A percentile compares a stretch with the other conserved stretches of the same genome.
Conservation (phyloP, 768 basidiomycete species). For the Rhizopogon salebrosus region DNA sequence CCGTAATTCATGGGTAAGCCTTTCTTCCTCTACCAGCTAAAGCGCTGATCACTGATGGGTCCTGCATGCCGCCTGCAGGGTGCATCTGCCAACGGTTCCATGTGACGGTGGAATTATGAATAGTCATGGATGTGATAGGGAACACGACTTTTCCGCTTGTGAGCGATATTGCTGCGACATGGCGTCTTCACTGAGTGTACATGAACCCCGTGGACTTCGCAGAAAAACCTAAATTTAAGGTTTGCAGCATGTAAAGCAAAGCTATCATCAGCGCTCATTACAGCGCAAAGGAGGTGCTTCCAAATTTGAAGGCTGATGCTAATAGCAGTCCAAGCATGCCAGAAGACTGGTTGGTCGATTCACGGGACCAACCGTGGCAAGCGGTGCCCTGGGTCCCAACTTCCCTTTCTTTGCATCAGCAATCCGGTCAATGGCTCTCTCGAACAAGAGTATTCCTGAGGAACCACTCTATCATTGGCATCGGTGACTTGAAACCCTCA, state of each 20-base stretch:
- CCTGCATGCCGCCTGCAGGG: background rate
- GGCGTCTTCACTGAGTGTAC: background rate
- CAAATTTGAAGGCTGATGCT: background rate
- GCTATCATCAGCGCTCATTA: background rate
- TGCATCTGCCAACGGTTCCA: no score
- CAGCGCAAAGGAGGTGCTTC: no score
- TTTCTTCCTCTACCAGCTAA: no score
- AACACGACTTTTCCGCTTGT: background rate
- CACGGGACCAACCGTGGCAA: no score
- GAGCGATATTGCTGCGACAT: background rate
- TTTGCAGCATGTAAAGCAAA: background rate
- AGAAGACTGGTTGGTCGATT: background rate
- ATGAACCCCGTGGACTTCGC: background rate
- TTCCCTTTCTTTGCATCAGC: no score
- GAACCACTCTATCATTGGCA: no score
- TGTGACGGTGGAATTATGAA: no score
- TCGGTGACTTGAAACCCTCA: no score
- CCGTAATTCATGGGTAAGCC: background rate
- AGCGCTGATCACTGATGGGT: background rate
- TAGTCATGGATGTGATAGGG: background rate
- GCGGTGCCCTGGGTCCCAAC: no score
- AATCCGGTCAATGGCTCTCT: no score
- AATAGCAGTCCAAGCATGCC: no score
- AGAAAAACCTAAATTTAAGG: background rate
- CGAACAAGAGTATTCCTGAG: no score